phyloP scores from a whole-genome alignment of 2,329 filamentous ascomycete species.

The Xylaria hypoxylon region DNA sequence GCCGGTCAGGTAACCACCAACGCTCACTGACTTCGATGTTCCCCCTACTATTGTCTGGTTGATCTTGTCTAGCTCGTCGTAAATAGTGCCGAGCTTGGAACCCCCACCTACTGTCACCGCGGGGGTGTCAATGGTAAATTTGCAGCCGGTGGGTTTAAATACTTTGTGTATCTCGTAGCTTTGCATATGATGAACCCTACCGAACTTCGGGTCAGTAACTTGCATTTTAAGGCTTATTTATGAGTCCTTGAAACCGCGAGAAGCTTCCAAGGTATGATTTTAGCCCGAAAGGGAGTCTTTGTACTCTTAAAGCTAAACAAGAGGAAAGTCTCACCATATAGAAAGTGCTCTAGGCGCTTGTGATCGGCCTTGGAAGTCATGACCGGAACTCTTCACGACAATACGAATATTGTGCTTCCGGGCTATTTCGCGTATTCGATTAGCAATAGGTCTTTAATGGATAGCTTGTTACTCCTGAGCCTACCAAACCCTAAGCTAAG shows the following conservation, averaged over 20 bases:
- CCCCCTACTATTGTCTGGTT: slow-evolving; percentile 67
- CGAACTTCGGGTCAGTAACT: no score
- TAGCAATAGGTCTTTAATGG: neutral
- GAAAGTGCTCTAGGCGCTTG: slow-evolving; percentile 63
- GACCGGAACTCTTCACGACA: slow-evolving; percentile 58
- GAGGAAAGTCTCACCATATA: slow-evolving; percentile 53
- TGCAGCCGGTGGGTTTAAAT: slow-evolving; percentile 58
- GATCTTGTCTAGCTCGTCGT: slow-evolving; percentile 57
- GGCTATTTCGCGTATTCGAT: slow-evolving; percentile 45
- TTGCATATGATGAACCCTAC: slow-evolving; percentile 60
- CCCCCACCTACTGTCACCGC: slow-evolving; percentile 67
- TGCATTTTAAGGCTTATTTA: no score
- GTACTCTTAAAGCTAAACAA: no score
- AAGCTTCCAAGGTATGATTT: no score
- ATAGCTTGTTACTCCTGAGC: slow-evolving; percentile 13
- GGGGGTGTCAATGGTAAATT: slow-evolving; percentile 57
- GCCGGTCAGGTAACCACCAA: slow-evolving; percentile 71
- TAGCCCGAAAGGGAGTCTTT: no score
- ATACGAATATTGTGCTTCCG: slow-evolving; percentile 58
- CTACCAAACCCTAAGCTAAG: slow-evolving; percentile 58
- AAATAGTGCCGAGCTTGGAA: slow-evolving; percentile 62
- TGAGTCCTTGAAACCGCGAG: no score
- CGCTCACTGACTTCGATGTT: slow-evolving; percentile 65
- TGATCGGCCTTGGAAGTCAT: slow-evolving; percentile 60
- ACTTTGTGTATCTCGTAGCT: slow-evolving; percentile 53